These are phyloP conservation scores for Rhizopus arrhizus DNA, from an alignment of 371 early-diverging fungal genomes.

Conservation along the genomic window DNA sequence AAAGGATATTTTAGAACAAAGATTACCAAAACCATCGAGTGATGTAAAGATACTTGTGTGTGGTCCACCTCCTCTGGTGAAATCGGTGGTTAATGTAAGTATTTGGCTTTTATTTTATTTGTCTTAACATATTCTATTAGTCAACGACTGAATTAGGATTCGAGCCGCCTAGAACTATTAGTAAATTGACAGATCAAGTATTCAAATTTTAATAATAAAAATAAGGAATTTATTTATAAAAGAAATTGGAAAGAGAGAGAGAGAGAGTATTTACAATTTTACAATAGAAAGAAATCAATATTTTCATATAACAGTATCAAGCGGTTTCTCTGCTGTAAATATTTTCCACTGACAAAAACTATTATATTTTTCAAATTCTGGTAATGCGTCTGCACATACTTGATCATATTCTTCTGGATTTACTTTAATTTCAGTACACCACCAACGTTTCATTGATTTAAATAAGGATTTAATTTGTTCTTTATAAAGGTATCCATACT, in stretches of 20 bases:
- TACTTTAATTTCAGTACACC: conserved; percentile 39
- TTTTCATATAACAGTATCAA: no score
- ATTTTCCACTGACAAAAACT: conserved; percentile 30
- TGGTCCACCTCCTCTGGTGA: conserved; percentile 88
- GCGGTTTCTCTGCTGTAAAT: conserved; percentile 29
- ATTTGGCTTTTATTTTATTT: conserved; percentile 7
- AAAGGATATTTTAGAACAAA: conserved; percentile 68
- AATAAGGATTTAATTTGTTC: conserved; percentile 48
- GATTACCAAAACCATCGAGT: conserved; percentile 66
- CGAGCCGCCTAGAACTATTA: conserved; percentile 67
- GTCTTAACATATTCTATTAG: conserved; percentile 13
- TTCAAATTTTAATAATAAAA: conserved; percentile 56
- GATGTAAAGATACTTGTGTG: conserved; percentile 84
- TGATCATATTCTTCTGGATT: conserved; percentile 27
- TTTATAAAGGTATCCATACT: conserved; percentile 46
- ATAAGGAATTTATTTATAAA: background rate
- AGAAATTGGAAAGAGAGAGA: no score
- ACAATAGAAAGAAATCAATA: no score
- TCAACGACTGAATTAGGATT: conserved; percentile 63
- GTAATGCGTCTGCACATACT: conserved; percentile 26
- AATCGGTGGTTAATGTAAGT: conserved; percentile 62
- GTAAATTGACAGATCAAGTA: conserved; percentile 72
- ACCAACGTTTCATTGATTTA: conserved; percentile 50
- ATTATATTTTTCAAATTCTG: conserved; percentile 28
- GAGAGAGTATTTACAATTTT: no score